Base-by-base conservation (phyloP, 768 basidiomycete species). In the Omphalotus guepiniiformis region DNA sequence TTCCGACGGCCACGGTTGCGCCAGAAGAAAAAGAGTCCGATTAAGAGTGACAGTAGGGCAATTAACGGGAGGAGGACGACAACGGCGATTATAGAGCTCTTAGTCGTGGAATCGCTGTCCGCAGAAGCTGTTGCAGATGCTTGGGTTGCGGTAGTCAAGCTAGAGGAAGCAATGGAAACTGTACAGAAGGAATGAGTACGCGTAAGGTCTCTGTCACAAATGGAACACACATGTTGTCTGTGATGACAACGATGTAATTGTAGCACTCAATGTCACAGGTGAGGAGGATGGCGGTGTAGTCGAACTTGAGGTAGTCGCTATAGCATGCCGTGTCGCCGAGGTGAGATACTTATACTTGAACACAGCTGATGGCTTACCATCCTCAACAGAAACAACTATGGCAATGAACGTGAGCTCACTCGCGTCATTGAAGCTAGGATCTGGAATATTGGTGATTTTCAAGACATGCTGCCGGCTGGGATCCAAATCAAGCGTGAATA, bases 401-500 rank as follows among this genome's bases (percentile, higher is more conserved):
- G 55, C 55, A 28, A 58, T 53, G 26, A 67, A 61, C 3, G 55
- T 63, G 39, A 65, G 50, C 38, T 59, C 45, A 25, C 60, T 59
- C 12, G 48, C 38, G 21, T 47, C 37, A 21, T 53, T 48, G 45
- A 54, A 55, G 8, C 39, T 23, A 35, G 34, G 35, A 48, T 55
- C 59, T 25, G 46, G 48, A 22, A 63, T 46, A 35, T 67, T 65
- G 41, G 58, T 46, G 1, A 67, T 60, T 9, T 36, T 44, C 29
- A 67, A 53, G 15, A 47, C 43, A 44, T 65, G 65, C 29, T 53
- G 36, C 1, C 25, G 42, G 2, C 49, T 49, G 1, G 63, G 59
- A 41, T 67, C 64, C 18, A 67, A 29, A 15, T 49, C 43, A 1
- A 65, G 39, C 5, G 61, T 54, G 44, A 67, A 65, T 13, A 67